These are phyloP conservation scores for Neobulgaria alba DNA, from an alignment of 2,329 filamentous ascomycete species.

Conservation along the genomic window DNA sequence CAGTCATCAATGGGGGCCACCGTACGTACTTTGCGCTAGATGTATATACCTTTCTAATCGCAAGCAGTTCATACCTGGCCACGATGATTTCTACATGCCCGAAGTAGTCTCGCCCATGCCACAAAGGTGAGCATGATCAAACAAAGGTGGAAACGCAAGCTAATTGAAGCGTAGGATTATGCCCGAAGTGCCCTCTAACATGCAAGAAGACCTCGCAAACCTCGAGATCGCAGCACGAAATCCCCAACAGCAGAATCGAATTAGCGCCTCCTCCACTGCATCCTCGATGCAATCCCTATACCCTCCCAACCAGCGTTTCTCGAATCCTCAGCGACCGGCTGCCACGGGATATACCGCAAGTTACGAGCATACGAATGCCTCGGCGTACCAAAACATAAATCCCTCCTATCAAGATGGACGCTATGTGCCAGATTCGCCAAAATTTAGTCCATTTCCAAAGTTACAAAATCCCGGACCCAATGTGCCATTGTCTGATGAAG, in stretches of 20 bases:
- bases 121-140: slow-evolving; percentile 46
- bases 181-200: slow-evolving; percentile 92
- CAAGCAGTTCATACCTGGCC: slow-evolving; percentile 28
- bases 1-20: not conserved
- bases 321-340: slow-evolving; percentile 6
- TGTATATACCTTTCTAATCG: no score
- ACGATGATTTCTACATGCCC: slow-evolving; percentile 60
- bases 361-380: slow-evolving; percentile 29
- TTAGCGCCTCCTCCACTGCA: slow-evolving; percentile 18
- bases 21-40: not conserved
- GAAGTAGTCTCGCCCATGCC: slow-evolving; percentile 62
- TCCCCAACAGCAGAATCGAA: slow-evolving; percentile 24
- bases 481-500: slow-evolving; percentile 86
- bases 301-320: slow-evolving; percentile 9
- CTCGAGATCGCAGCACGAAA: slow-evolving; percentile 72
- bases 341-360: slow-evolving; percentile 23
- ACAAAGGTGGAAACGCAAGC: not conserved
- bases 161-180: slow-evolving; percentile 55
- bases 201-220: slow-evolving; percentile 87
- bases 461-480: slow-evolving; percentile 71
- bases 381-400: slow-evolving; percentile 27
- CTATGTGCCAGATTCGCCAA: slow-evolving; percentile 42
- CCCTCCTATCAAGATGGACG: slow-evolving; percentile 9
- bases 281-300: slow-evolving; percentile 16
- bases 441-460: slow-evolving; percentile 87